A percentile compares a stretch with the other conserved stretches of the same genome.
Evolutionary conservation across 257 asterid genomes (phyloP).

Genomic region (Solanum virginianum): DNA sequence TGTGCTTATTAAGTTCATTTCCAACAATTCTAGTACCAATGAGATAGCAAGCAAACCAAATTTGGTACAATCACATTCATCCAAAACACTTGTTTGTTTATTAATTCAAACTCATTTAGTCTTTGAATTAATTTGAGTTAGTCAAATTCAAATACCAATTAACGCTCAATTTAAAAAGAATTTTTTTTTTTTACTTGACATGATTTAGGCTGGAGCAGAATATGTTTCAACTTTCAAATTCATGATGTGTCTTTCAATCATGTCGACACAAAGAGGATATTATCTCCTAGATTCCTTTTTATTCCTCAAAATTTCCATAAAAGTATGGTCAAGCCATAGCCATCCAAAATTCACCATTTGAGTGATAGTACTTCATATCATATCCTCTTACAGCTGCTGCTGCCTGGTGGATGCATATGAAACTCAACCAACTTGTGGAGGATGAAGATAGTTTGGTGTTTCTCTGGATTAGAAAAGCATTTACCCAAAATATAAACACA

Average conservation of each 20-base stretch:
- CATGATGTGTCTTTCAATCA: not conserved
- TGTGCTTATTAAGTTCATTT: not conserved
- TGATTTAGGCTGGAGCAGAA: not conserved
- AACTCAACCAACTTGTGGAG: not conserved
- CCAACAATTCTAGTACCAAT: not conserved
- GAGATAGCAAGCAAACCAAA: not conserved
- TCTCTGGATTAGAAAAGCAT: not conserved
- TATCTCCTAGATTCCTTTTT: not conserved
- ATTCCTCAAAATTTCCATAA: not conserved
- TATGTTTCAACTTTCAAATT: not conserved
- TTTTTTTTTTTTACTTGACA: not conserved
- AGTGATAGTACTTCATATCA: not conserved
- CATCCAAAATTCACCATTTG: not conserved
- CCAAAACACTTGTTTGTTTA: not conserved
- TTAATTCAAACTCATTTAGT: not conserved
- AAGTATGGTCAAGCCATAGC: not conserved
- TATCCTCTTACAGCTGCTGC: not conserved
- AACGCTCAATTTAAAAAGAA: not conserved
- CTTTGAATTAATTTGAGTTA: not conserved
- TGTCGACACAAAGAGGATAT: not conserved
- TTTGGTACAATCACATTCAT: not conserved
- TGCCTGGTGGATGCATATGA: not conserved
- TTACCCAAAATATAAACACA: not conserved
- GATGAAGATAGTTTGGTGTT: not conserved
- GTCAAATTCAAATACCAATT: not conserved